phyloP scores from a whole-genome alignment of 192 early-diverging fungal genomes.

The Globomyces pollinis-pini region DNA sequence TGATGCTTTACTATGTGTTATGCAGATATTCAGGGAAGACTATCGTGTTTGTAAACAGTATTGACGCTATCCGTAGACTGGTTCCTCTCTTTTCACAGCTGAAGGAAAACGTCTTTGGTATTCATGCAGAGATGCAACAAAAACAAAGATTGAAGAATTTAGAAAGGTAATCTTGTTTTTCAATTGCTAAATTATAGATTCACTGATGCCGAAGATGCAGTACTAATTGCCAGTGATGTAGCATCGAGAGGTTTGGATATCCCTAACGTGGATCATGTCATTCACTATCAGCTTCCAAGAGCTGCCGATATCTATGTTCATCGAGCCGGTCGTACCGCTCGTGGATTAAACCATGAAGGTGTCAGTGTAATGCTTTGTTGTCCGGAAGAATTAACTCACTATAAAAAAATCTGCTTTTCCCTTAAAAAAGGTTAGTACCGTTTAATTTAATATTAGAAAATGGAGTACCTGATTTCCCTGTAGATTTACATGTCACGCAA shows the following conservation, averaged over 20 bases:
- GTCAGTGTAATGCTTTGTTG: slow-evolving; percentile 73
- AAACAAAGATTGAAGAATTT: slow-evolving; percentile 88
- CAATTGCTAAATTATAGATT: too few species aligned
- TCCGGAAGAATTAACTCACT: slow-evolving; percentile 74
- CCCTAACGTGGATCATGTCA: slow-evolving; percentile 81
- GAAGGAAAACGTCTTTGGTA: slow-evolving; percentile 61
- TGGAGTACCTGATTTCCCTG: slow-evolving; percentile 68
- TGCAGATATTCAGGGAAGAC: slow-evolving; percentile 81
- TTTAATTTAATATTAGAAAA: slow-evolving; percentile 27
- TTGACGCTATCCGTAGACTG: slow-evolving; percentile 83
- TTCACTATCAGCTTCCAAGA: slow-evolving; percentile 92
- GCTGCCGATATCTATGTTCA: slow-evolving; percentile 94
- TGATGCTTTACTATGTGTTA: slow-evolving; percentile 76
- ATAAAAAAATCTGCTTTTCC: slow-evolving; percentile 73
- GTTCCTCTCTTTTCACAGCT: slow-evolving; percentile 75
- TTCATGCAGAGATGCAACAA: slow-evolving; percentile 97
- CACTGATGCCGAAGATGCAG: slow-evolving; percentile 58
- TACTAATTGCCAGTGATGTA: slow-evolving; percentile 92
- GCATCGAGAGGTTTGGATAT: slow-evolving; percentile 95
- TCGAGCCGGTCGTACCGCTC: slow-evolving; percentile 87
- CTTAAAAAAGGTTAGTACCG: slow-evolving; percentile 58
- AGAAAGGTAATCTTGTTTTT: slow-evolving; percentile 34
- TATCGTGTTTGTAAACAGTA: slow-evolving; percentile 93
- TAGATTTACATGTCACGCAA: slow-evolving; percentile 62
- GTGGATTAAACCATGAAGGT: slow-evolving; percentile 68